phyloP scores from a whole-genome alignment of 1,284 basidiomycete species.

The Ganoderma sinense region DNA sequence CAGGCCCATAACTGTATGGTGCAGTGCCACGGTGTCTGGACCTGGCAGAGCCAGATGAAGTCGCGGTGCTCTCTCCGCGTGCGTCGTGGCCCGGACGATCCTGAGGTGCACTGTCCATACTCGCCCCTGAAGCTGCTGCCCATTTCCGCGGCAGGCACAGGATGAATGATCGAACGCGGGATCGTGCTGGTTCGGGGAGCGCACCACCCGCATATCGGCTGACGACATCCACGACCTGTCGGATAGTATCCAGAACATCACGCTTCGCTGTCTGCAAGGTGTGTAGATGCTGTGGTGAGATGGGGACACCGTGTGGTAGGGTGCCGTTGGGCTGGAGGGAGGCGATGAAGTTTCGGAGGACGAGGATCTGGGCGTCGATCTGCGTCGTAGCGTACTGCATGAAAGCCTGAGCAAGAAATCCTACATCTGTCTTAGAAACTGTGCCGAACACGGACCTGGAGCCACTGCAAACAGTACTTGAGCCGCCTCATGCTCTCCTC shows the following conservation, averaged over 20 bases:
- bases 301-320: conserved; percentile 45
- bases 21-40: conserved; percentile 30
- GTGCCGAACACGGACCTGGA: conserved; percentile 64
- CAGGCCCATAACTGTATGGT: conserved; percentile 39
- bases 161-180: conserved; percentile 82
- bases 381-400: conserved; percentile 85
- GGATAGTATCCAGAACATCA: conserved; percentile 87
- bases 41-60: conserved; percentile 16
- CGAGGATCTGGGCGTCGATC: conserved; percentile 87
- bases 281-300: conserved; percentile 64
- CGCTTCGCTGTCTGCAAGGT: conserved; percentile 78
- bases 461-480: conserved; percentile 89
- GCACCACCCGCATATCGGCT: conserved; percentile 86
- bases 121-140: conserved; percentile 51
- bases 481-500: conserved; percentile 90
- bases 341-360: conserved; percentile 83
- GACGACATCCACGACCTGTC: conserved; percentile 90
- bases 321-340: conserved; percentile 61
- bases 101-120: conserved; percentile 18
- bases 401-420: not conserved
- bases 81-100: conserved; percentile 16
- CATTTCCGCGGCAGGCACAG: conserved; percentile 84
- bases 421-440: not conserved
- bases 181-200: conserved; percentile 84
- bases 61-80: conserved; percentile 25